phyloP scores from a whole-genome alignment of 257 asterid genomes.

The Petrea volubilis region DNA sequence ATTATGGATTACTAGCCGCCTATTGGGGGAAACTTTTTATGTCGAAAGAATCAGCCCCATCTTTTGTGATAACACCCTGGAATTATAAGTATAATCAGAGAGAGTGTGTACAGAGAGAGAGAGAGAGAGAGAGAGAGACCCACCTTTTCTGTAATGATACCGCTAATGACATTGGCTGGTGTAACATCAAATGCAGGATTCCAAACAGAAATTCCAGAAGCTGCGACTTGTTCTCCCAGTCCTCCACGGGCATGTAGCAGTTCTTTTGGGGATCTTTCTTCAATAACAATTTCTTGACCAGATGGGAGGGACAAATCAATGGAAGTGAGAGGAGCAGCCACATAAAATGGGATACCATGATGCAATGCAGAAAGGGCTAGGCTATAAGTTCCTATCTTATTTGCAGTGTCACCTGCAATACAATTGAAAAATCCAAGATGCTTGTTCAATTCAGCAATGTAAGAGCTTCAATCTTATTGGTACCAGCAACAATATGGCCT shows the following conservation, averaged over 20 bases:
- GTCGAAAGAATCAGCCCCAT: conserved; percentile 58
- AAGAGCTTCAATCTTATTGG: conserved; percentile 52
- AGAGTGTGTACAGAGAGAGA: not conserved
- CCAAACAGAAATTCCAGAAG: conserved; percentile 94
- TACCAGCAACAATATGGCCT: conserved; percentile 38
- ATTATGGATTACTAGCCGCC: conserved; percentile 22
- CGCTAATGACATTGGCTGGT: conserved; percentile 75
- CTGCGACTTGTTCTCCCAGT: conserved; percentile 91
- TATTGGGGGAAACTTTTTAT: conserved; percentile 47
- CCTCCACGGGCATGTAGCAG: conserved; percentile 79
- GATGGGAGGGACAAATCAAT: conserved; percentile 71
- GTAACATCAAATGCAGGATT: conserved; percentile 98
- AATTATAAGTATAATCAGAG: conserved; percentile 15
- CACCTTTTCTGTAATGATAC: conserved; percentile 89
- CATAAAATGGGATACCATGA: conserved; percentile 82
- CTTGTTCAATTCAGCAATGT: not conserved
- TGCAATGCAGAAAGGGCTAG: conserved; percentile 81
- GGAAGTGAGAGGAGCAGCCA: conserved; percentile 95
- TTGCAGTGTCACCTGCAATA: conserved; percentile 89
- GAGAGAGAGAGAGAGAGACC: conserved; percentile 28
- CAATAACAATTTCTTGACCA: conserved; percentile 82
- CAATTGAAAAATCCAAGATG: not conserved
- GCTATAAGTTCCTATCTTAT: conserved; percentile 96
- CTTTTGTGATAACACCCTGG: conserved; percentile 82
- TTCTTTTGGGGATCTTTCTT: conserved; percentile 90